phyloP scores from a whole-genome alignment of 1,284 basidiomycete species.

The Phlebopus sp. region DNA sequence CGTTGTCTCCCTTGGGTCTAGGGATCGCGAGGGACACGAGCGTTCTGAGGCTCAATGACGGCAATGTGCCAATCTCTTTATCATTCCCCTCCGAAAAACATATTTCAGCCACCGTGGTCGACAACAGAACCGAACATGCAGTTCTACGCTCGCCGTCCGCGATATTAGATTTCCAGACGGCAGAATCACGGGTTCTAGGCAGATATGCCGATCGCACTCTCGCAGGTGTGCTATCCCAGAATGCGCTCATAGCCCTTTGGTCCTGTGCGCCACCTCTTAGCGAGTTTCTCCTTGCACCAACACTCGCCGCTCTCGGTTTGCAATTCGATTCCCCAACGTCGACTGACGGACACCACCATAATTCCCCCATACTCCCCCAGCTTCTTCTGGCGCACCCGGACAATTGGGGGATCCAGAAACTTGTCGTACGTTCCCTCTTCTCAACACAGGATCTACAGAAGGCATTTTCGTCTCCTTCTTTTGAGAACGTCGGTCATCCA shows the following conservation, averaged over 20 bases:
- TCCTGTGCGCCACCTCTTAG: conserved; percentile 28
- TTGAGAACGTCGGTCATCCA: conserved; percentile 36
- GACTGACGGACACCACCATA: not conserved
- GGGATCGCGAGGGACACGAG: conserved; percentile 20
- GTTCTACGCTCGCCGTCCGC: conserved; percentile 11
- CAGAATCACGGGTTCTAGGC: conserved; percentile 14
- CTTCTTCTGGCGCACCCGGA: conserved; percentile 26
- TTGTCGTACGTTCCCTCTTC: conserved; percentile 23
- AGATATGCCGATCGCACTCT: conserved; percentile 17
- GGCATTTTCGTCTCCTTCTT: conserved; percentile 50
- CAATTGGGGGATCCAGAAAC: conserved; percentile 17
- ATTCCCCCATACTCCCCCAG: conserved; percentile 23
- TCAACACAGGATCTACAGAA: conserved; percentile 18
- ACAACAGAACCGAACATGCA: conserved; percentile 8
- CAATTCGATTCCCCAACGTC: conserved; percentile 5
- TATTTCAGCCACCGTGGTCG: conserved; percentile 9
- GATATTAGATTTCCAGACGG: conserved; percentile 17
- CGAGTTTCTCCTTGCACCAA: conserved; percentile 17
- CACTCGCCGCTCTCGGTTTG: conserved; percentile 27
- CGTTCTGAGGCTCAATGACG: conserved; percentile 24
- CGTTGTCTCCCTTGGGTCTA: conserved; percentile 13
- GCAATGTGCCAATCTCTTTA: conserved; percentile 22
- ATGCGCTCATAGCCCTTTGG: conserved; percentile 27
- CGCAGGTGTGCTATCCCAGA: conserved; percentile 27
- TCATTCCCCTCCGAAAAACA: conserved; percentile 23